Evolutionary conservation across 1,284 basidiomycete genomes (phyloP).

Genomic region (Dichomitus squalens): DNA sequence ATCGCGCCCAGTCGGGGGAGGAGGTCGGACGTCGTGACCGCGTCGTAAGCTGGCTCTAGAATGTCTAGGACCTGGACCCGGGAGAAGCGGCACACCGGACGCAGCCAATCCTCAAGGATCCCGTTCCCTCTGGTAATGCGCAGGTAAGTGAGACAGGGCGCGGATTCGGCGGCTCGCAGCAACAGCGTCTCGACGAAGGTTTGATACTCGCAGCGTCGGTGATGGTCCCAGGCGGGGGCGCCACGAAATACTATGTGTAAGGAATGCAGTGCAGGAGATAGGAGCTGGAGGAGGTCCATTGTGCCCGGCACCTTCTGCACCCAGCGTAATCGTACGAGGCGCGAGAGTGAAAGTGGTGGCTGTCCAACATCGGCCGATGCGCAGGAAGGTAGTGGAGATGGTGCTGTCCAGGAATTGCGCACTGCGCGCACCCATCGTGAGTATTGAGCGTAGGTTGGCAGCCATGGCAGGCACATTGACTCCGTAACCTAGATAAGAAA

Average conservation of each 20-base stretch:
- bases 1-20: background rate
- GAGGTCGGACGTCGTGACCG: background rate
- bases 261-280: background rate
- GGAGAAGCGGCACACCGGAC: background rate
- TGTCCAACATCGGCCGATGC: no score
- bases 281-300: background rate
- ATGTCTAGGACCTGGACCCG: slow-evolving; percentile 1
- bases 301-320: slow-evolving; percentile 1
- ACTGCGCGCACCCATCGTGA: background rate
- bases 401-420: background rate
- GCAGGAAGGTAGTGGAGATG: background rate
- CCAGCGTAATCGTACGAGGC: background rate
- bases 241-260: slow-evolving; percentile 4
- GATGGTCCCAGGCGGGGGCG: background rate
- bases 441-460: background rate
- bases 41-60: slow-evolving; percentile 1
- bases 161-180: background rate
- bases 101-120: slow-evolving; percentile 3
- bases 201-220: background rate
- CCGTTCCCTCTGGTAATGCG: slow-evolving; percentile 5
- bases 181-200: slow-evolving; percentile 2
- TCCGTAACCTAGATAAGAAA: background rate
- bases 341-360: background rate
- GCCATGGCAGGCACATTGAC: background rate
- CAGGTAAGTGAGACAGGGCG: slow-evolving; percentile 1